These are phyloP conservation scores for Beauveria rudraprayagi DNA, from an alignment of 2,329 filamentous ascomycete genomes.

Conservation along the genomic window DNA sequence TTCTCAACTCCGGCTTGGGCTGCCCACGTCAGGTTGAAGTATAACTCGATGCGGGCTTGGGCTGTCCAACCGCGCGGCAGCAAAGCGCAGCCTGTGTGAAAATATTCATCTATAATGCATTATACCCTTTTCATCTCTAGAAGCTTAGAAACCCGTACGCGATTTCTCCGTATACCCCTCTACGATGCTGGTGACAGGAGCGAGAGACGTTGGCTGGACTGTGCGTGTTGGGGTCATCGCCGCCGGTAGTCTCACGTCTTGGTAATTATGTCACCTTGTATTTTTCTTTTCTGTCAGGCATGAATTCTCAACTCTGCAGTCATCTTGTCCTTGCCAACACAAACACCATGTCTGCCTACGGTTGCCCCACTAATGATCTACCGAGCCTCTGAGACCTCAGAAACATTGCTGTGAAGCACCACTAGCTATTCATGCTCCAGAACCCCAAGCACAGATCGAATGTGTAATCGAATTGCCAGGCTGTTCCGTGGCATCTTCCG, in stretches of 20 bases:
- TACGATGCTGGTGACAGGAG: no score
- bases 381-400: background rate
- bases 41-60: background rate
- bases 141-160: no score
- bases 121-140: background rate
- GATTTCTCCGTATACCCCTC: no score
- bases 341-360: no score
- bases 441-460: no score
- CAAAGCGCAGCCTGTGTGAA: background rate
- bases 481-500: background rate
- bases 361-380: background rate
- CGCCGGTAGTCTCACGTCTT: no score
- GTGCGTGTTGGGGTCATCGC: no score
- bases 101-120: background rate
- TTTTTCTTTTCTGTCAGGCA: no score
- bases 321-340: no score
- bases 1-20: background rate
- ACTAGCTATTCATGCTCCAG: background rate
- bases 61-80: background rate
- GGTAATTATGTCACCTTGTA: no score
- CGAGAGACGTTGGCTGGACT: no score
- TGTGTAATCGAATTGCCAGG: background rate
- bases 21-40: background rate
- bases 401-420: background rate
- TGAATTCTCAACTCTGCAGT: background rate